Base-by-base conservation (phyloP, 1,139 yeast genomes). In the Candida sojae region DNA sequence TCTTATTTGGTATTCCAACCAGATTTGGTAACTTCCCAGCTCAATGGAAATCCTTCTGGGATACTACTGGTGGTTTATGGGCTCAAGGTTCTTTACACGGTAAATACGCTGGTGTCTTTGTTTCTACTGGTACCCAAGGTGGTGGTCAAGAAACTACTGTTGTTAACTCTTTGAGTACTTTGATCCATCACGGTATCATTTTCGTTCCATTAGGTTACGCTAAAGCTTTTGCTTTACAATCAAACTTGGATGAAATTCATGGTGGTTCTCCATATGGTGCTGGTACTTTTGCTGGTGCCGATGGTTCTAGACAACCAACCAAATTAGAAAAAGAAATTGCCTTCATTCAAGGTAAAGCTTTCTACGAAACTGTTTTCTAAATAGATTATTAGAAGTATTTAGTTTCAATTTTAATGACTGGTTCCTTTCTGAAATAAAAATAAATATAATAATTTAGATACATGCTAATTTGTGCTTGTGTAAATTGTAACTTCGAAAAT, bases 21-120 rank as follows among this genome's bases (percentile, higher is more conserved):
- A 82, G 96, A 73, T 88, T 66, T 66, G 96, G 96, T 70, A 84
- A 79, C 73, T 75, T 80, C 73, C 90, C 96, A 55, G 87, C 91
- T 40, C 96, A 88, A 73, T 81, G 84, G 79, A 84, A 84, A 70
- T 73, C 91, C 10, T 88, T 86, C 78, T 84, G 91, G 86, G 96
- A 88, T 62, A 68, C 82, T 47, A 86, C 95, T 49, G 95, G 95
- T 63, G 88, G 88, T 47, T 73, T 88, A 55, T 88, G 96, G 96
- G 90, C 88, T 48, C 53, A 67, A 46, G 95, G 96, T 67, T 83
- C 83, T 50, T 75, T 88, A 52, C 71, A 79, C 61, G 95, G 92
- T 62, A 88, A 88, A 71, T 79, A 80, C 57, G 91, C 87, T 39
- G 93, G 92, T 62, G 63, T 83, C 49, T 88, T 88, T 61, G 85